Evolutionary conservation across 139 green algal genomes (phyloP).

Genomic region (Haematococcus lacustris): DNA sequence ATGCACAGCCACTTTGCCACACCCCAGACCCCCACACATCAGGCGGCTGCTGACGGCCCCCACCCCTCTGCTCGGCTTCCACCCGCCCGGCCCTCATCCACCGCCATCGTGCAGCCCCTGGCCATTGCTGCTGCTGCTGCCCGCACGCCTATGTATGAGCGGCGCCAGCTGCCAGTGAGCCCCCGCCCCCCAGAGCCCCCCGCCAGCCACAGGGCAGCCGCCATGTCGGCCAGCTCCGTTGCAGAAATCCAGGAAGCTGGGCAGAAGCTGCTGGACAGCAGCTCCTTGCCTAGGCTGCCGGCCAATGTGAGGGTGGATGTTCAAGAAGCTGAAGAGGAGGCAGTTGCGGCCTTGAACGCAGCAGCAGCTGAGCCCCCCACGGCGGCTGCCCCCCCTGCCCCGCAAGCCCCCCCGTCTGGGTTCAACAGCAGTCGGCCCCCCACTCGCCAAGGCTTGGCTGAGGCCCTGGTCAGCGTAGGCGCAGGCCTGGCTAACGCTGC

Average conservation of each 20-base stretch:
- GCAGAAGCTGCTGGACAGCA: background rate
- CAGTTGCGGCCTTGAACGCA: background rate
- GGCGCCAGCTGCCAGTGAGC: background rate
- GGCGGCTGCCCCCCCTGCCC: background rate
- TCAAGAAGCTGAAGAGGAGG: background rate
- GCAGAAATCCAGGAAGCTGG: background rate
- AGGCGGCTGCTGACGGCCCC: background rate
- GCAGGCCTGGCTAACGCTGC: slow-evolving; percentile 6
- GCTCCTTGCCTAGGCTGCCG: background rate
- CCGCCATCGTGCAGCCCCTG: background rate
- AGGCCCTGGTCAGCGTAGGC: slow-evolving; percentile 1
- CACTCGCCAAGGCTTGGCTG: slow-evolving; percentile 11
- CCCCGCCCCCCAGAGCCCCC: background rate
- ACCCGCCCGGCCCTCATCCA: background rate
- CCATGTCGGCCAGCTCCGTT: background rate
- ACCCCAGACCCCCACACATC: background rate
- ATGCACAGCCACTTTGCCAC: background rate
- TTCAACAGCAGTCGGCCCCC: background rate
- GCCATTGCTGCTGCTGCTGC: background rate
- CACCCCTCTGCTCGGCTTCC: background rate
- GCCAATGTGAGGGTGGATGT: background rate
- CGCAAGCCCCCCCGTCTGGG: background rate
- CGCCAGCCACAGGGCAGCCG: background rate
- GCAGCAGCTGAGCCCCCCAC: slow-evolving; percentile 1
- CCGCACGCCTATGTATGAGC: background rate